Conservation (phyloP, 768 basidiomycete genomes). For the Pulveroboletus sp. region DNA sequence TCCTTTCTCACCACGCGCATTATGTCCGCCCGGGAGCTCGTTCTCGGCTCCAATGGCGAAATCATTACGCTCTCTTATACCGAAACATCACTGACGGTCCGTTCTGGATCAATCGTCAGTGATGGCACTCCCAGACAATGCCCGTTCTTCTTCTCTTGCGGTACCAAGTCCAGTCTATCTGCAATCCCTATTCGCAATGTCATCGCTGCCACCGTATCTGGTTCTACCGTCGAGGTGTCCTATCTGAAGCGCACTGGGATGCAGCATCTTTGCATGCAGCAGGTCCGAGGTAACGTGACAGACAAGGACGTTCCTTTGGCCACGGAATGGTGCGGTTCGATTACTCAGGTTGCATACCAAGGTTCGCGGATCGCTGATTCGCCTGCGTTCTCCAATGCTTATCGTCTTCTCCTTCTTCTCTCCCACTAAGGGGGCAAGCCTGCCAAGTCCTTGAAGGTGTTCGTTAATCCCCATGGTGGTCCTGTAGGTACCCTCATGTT, state of each 20-base stretch:
- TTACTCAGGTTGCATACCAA: slow-evolving; percentile 58
- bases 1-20: too few species aligned
- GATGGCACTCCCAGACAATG: slow-evolving; percentile 1
- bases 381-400: neutral
- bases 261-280: slow-evolving; percentile 32
- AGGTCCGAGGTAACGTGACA: slow-evolving; percentile 40
- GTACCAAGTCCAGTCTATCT: slow-evolving; percentile 5
- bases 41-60: slow-evolving; percentile 13
- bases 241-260: slow-evolving; percentile 47
- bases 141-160: slow-evolving; percentile 9
- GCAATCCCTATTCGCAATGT: slow-evolving; percentile 47
- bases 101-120: slow-evolving; percentile 10
- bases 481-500: slow-evolving; percentile 41
- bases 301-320: slow-evolving; percentile 33
- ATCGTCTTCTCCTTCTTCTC: slow-evolving; percentile 3
- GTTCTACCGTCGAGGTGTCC: slow-evolving; percentile 41
- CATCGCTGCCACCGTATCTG: slow-evolving; percentile 43
- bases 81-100: slow-evolving; percentile 25
- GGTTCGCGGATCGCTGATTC: slow-evolving; percentile 31
- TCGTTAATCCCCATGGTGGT: slow-evolving; percentile 83
- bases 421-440: slow-evolving; percentile 47
- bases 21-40: slow-evolving; percentile 21
- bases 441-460: slow-evolving; percentile 52
- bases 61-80: slow-evolving; percentile 25
- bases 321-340: slow-evolving; percentile 47